Evolutionary conservation across 2,329 filamentous ascomycete species (phyloP).

Genomic region (Beauveria medogensis): DNA sequence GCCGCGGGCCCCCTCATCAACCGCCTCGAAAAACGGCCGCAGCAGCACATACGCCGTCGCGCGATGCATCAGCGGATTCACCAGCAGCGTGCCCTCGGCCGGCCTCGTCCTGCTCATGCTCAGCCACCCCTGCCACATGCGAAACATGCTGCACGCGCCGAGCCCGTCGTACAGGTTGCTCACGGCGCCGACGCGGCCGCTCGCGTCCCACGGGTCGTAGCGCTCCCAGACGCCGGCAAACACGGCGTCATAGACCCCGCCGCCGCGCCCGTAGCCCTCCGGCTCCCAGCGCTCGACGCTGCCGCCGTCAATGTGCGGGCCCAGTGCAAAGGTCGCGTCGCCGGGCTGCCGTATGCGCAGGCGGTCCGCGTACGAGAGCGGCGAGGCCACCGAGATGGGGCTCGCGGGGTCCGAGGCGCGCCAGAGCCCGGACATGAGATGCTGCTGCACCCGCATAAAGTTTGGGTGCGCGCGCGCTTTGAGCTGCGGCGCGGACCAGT

Average conservation of each 20-base stretch:
- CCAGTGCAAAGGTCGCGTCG: slow-evolving; percentile 61
- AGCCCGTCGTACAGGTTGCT: slow-evolving; percentile 74
- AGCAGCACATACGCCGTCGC: slow-evolving; percentile 75
- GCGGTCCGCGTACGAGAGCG: slow-evolving; percentile 62
- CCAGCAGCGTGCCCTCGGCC: slow-evolving; percentile 69
- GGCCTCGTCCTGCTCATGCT: slow-evolving; percentile 66
- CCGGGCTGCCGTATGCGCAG: slow-evolving; percentile 65
- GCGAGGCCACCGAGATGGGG: slow-evolving; percentile 43
- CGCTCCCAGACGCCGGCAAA: slow-evolving; percentile 70
- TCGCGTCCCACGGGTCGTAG: slow-evolving; percentile 77
- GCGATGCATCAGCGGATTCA: slow-evolving; percentile 69
- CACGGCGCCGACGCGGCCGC: slow-evolving; percentile 56
- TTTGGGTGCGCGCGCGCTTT: slow-evolving; percentile 59
- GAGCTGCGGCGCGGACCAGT: slow-evolving; percentile 64
- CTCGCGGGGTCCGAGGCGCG: slow-evolving; percentile 39
- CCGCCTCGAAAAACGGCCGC: slow-evolving; percentile 68
- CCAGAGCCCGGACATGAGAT: slow-evolving; percentile 56
- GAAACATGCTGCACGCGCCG: slow-evolving; percentile 75
- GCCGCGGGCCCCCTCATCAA: slow-evolving; percentile 9
- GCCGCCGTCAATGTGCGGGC: slow-evolving; percentile 66
- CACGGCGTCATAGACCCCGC: slow-evolving; percentile 61
- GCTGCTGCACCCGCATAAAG: slow-evolving; percentile 51
- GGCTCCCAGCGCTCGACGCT: slow-evolving; percentile 69
- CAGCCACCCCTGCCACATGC: slow-evolving; percentile 88
- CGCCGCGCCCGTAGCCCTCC: slow-evolving; percentile 55